phyloP scores from a whole-genome alignment of 352 stramenopile genomes.

The Globisporangium cystogenes region DNA sequence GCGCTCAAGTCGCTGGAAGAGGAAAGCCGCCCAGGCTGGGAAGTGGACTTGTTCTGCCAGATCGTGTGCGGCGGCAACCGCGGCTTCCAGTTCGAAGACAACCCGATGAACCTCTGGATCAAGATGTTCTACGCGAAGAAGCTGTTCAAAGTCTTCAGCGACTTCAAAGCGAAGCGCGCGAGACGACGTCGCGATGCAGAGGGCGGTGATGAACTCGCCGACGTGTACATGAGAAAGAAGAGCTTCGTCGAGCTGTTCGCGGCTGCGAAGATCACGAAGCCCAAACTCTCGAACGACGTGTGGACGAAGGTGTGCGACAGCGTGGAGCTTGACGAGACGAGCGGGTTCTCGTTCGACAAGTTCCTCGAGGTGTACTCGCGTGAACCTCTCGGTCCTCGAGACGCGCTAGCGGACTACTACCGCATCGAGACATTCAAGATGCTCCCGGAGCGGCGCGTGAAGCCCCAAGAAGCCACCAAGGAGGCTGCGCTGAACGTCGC shows the following conservation, averaged over 20 bases:
- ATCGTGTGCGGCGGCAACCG: slow-evolving; percentile 32
- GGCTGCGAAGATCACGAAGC: slow-evolving; percentile 27
- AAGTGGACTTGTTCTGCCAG: slow-evolving; percentile 29
- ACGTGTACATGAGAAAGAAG: slow-evolving; percentile 27
- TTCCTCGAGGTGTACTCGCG: slow-evolving; percentile 42
- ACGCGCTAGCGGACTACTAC: slow-evolving; percentile 44
- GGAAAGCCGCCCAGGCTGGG: slow-evolving; percentile 19
- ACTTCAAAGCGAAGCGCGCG: slow-evolving; percentile 27
- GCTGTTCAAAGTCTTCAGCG: slow-evolving; percentile 37
- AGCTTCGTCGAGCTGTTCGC: slow-evolving; percentile 33
- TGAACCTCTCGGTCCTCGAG: slow-evolving; percentile 29
- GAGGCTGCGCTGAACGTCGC: slow-evolving; percentile 39
- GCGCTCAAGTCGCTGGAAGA: slow-evolving; percentile 20
- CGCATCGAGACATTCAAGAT: slow-evolving; percentile 57
- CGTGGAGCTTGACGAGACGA: slow-evolving; percentile 25
- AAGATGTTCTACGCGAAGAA: slow-evolving; percentile 47
- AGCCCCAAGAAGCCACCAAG: slow-evolving; percentile 26
- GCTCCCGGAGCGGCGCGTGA: slow-evolving; percentile 26
- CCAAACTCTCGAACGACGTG: slow-evolving; percentile 35
- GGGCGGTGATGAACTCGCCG: neutral
- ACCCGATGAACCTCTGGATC: slow-evolving; percentile 35
- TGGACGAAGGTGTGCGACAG: slow-evolving; percentile 37
- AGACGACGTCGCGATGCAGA: slow-evolving; percentile 3
- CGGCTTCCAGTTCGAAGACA: slow-evolving; percentile 26
- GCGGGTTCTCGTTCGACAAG: slow-evolving; percentile 21